phyloP scores from a whole-genome alignment of 2,329 filamentous ascomycete genomes.

The Penicillium expansum region DNA sequence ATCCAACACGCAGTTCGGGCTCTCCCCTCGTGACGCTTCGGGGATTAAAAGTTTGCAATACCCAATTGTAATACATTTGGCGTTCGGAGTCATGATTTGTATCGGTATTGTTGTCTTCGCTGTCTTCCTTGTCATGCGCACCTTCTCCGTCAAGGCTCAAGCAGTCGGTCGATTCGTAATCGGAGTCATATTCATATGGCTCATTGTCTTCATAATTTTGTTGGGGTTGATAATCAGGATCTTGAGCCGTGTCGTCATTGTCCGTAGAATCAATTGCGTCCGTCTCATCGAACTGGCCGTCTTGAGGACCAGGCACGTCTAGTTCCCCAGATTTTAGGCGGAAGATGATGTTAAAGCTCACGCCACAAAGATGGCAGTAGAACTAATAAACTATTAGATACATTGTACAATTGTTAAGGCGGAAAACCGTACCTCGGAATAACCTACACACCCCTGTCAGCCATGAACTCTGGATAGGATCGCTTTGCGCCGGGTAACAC shows the following conservation, averaged over 20 bases:
- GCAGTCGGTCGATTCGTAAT: not conserved
- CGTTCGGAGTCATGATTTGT: not conserved
- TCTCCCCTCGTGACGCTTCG: not conserved
- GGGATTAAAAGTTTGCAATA: not conserved
- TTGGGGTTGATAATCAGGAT: not conserved
- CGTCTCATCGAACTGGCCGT: not conserved
- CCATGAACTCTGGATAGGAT: not conserved
- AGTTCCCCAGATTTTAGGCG: slow-evolving; percentile 11
- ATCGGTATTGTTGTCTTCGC: not conserved
- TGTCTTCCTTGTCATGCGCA: not conserved
- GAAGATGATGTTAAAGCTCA: slow-evolving; percentile 19
- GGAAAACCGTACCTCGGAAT: not conserved
- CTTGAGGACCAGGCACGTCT: not conserved
- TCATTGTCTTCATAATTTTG: not conserved
- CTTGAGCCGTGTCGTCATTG: not conserved
- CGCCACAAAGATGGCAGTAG: slow-evolving; percentile 19
- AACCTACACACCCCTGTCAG: not conserved
- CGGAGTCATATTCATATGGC: slow-evolving; percentile 10
- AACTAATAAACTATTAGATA: slow-evolving; percentile 6
- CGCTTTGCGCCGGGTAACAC: not conserved
- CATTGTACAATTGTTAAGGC: no score
- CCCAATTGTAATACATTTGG: slow-evolving; percentile 1
- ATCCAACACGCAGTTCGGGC: not conserved
- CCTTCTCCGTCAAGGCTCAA: not conserved
- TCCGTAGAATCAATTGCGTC: not conserved